Evolutionary conservation across 495 filamentous ascomycete genomes (phyloP), one percentile per base, ranked within the genome.

Genomic region (Platismatia glauca): DNA sequence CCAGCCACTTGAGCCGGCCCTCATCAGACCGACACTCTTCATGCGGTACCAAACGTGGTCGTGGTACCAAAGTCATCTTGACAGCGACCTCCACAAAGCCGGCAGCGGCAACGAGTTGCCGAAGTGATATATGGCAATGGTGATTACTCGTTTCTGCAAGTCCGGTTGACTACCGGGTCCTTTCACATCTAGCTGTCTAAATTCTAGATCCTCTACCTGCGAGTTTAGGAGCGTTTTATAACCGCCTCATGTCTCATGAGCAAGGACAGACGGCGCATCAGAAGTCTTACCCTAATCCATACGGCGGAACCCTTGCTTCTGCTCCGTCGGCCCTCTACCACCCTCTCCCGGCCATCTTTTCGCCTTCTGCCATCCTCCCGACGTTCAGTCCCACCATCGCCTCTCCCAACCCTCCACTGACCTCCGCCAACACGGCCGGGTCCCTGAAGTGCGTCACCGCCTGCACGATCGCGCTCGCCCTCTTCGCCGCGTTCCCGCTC

Each of bases 321-420:
- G 0, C 8, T 15, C 7, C 22, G 2, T 34, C 20, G 22, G n/a
- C 24, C 24, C 41, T 9, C 75, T 84, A 96, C 91, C 92, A 96
- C 3, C 94, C 94, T 63, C 94, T 78, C 60, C 84, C 84, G 20
- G 93, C 89, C 81, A 97, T 78, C 81, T 87, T 95, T 74, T 95
- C 86, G 31, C 77, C 75, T 53, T 90, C 84, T 58, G 77, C 72
- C 85, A 98, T 84, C 59, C 79, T 81, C 44, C 80, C 81, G 13
- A 88, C 86, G 73, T 89, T 98, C 62, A 96, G 86, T 12, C 94
- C 94, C 31, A 95, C 91, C 91, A 98, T 98, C 13, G 94, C 90
- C 81, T 92, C 90, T 9, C 94, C 94, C 41, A 97, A 76, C 64
- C 90, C 90, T 71, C 84, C 82, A 76, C 86, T 89, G 13, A 95